Conservation (phyloP, 345 rosid genomes). For the Eucalyptus fibrosa region DNA sequence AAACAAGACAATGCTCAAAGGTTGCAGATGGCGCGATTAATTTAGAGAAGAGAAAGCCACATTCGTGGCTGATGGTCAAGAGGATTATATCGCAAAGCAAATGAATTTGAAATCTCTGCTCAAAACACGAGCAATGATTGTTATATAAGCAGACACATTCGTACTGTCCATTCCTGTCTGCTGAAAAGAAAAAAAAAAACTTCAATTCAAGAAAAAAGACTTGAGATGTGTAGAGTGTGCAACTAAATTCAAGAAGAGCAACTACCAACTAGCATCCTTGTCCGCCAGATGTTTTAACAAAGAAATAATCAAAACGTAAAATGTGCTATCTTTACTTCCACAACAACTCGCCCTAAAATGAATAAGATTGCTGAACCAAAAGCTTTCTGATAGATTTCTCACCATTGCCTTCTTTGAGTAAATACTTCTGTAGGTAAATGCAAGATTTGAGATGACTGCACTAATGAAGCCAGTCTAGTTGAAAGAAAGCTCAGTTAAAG, state of each 20-base stretch:
- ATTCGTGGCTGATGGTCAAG: not conserved
- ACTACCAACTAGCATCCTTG: not conserved
- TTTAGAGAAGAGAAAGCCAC: not conserved
- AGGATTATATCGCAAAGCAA: not conserved
- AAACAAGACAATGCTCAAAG: not conserved
- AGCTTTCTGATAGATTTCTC: not conserved
- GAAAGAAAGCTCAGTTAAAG: slow-evolving; percentile 87
- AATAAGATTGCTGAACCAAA: not conserved
- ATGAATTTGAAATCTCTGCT: not conserved
- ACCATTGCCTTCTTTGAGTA: slow-evolving; percentile 99
- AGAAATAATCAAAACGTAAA: not conserved
- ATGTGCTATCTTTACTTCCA: not conserved
- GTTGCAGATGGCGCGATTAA: not conserved
- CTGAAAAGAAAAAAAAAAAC: not conserved
- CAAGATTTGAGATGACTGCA: slow-evolving; percentile 90
- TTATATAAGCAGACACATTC: slow-evolving; percentile 79
- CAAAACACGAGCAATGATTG: slow-evolving; percentile 84
- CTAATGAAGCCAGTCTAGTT: slow-evolving; percentile 92
- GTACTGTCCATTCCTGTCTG: slow-evolving; percentile 99
- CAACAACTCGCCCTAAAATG: not conserved
- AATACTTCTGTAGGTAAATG: slow-evolving; percentile 91
- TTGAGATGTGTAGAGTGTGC: not conserved
- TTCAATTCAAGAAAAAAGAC: not conserved
- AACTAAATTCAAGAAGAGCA: not conserved
- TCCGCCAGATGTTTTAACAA: not conserved